Conservation (phyloP, 106 monocot genomes). For the Iris macrosiphon region DNA sequence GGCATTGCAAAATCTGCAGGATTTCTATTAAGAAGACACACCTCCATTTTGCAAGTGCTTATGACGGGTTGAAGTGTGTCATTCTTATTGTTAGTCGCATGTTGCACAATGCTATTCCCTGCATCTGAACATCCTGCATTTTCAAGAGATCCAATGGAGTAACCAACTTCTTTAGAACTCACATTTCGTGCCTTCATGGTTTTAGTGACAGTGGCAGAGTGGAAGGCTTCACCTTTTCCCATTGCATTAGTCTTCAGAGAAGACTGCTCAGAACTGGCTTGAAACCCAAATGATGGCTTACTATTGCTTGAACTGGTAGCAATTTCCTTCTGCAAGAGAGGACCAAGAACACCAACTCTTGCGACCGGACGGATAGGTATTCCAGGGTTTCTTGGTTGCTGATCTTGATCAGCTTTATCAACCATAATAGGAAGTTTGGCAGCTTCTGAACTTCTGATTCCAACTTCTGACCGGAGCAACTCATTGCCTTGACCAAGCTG, state of each 20-base stretch:
- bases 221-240: constrained; percentile 4
- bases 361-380: constrained; percentile 36
- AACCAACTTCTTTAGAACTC: constrained; percentile 5
- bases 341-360: constrained; percentile 38
- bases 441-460: neutral
- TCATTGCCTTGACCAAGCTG: constrained; percentile 9
- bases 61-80: constrained; percentile 8
- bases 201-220: constrained; percentile 6
- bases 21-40: constrained; percentile 64
- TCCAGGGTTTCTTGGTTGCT: constrained; percentile 17
- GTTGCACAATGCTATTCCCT: no score
- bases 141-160: no score
- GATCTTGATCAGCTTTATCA: constrained; percentile 3
- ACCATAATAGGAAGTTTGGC: neutral
- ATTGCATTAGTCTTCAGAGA: neutral
- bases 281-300: constrained; percentile 8
- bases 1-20: constrained; percentile 69
- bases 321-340: constrained; percentile 48
- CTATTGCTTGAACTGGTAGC: constrained; percentile 14
- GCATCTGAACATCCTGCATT: no score
- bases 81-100: constrained; percentile 9
- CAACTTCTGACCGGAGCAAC: neutral
- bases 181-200: neutral
- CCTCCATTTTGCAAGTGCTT: constrained; percentile 6
- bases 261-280: neutral